These are phyloP conservation scores for Auxenochlorella pyrenoidosa DNA, from an alignment of 139 green algal species.

Conservation along the genomic window DNA sequence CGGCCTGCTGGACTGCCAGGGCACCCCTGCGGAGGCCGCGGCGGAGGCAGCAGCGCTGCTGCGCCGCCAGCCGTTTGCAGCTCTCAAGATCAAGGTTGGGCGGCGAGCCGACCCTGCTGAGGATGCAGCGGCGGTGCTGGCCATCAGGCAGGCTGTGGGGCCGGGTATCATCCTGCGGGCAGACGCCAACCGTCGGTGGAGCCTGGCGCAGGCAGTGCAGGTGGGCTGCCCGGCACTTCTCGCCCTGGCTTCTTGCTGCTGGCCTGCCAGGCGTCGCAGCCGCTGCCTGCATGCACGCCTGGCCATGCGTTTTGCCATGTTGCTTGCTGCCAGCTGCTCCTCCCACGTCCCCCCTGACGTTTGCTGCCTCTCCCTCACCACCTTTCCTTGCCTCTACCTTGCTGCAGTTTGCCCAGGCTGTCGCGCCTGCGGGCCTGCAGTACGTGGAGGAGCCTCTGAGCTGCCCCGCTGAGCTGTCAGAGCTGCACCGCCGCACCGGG, in stretches of 20 bases:
- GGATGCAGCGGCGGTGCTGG: constrained; percentile 79
- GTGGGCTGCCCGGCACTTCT: constrained; percentile 8
- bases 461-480: constrained; percentile 53
- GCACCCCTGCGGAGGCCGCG: constrained; percentile 15
- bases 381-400: neutral
- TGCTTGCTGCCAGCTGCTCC: no score
- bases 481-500: constrained; percentile 66
- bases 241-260: no score
- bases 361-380: neutral
- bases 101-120: constrained; percentile 54
- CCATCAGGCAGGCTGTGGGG: constrained; percentile 73
- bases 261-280: no score
- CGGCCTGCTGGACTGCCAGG: constrained; percentile 54
- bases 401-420: constrained; percentile 54
- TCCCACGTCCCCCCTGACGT: no score
- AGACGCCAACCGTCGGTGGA: constrained; percentile 94
- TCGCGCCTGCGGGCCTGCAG: constrained; percentile 53
- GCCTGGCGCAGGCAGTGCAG: constrained; percentile 69
- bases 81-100: constrained; percentile 93
- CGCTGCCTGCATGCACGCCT: no score
- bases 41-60: constrained; percentile 41
- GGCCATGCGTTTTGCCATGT: no score
- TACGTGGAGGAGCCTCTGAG: constrained; percentile 91
- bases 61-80: constrained; percentile 51
- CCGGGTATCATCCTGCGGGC: constrained; percentile 70